A percentile compares a stretch with the other conserved stretches of the same genome.
These are phyloP conservation scores for Clathrus columnatus DNA, from an alignment of 768 basidiomycete species.

Conservation along the genomic window DNA sequence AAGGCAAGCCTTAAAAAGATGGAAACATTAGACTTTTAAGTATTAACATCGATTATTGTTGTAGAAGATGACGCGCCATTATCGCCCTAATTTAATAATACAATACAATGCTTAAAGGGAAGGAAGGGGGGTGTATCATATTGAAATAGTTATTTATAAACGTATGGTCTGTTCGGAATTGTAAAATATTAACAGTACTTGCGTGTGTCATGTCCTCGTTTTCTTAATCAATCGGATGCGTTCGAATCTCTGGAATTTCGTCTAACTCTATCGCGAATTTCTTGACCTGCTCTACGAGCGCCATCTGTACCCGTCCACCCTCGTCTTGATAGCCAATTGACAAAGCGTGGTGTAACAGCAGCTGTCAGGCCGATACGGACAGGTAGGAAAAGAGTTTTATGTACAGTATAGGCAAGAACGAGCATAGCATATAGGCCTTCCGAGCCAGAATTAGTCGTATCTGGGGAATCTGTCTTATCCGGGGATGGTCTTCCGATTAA, in stretches of 20 bases:
- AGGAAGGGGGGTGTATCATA: not conserved
- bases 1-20: conserved; percentile 22
- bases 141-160: not conserved
- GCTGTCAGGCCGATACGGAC: conserved; percentile 85
- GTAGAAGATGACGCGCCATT: conserved; percentile 14
- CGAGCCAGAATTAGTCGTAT: conserved; percentile 32
- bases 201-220: not conserved
- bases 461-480: conserved; percentile 41
- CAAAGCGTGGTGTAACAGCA: conserved; percentile 75
- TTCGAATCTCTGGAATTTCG: conserved; percentile 8
- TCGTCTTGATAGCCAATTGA: conserved; percentile 67
- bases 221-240: not conserved
- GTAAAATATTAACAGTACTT: conserved; percentile 1
- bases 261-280: conserved; percentile 26
- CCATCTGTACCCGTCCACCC: conserved; percentile 81
- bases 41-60: not conserved
- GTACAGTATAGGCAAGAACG: conserved; percentile 86
- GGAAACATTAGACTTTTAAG: not conserved
- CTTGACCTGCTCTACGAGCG: conserved; percentile 49
- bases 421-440: conserved; percentile 89
- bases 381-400: conserved; percentile 91
- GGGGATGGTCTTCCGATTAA: conserved; percentile 44
- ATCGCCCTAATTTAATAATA: not conserved
- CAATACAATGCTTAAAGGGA: not conserved
- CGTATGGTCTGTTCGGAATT: not conserved